Conservation (phyloP, 805 yeast species). For the Maudiozyma turicensis region DNA sequence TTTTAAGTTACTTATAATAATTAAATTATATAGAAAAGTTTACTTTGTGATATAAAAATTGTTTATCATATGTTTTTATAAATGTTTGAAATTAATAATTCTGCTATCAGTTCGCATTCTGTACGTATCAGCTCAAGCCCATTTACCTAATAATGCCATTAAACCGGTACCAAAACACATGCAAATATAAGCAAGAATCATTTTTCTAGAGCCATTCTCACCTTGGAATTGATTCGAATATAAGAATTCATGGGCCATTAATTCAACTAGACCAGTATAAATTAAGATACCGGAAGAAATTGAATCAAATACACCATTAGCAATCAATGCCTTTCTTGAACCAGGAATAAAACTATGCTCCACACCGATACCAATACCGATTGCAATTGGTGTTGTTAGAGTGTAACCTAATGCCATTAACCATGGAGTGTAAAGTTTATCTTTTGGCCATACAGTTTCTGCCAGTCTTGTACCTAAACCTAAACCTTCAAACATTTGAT, state of each 20-base stretch:
- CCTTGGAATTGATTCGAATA: constrained; percentile 56
- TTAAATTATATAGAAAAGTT: neutral
- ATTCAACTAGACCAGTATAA: constrained; percentile 66
- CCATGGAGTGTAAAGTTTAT: constrained; percentile 34
- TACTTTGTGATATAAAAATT: neutral
- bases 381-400: constrained; percentile 56
- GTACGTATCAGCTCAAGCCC: constrained; percentile 40
- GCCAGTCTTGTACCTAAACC: constrained; percentile 69
- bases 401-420: constrained; percentile 41
- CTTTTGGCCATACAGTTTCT: constrained; percentile 44
- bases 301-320: constrained; percentile 58
- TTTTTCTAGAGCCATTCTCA: constrained; percentile 40
- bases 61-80: neutral
- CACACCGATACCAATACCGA: constrained; percentile 70
- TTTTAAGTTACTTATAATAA: too few species aligned
- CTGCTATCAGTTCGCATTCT: too few species aligned
- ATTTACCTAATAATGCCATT: constrained; percentile 67
- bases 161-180: constrained; percentile 52
- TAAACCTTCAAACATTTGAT: constrained; percentile 71
- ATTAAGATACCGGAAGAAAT: constrained; percentile 63
- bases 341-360: constrained; percentile 46
- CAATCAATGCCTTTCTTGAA: constrained; percentile 43
- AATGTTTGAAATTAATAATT: too few species aligned
- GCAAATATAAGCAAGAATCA: constrained; percentile 36
- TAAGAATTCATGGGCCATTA: constrained; percentile 64